Conservation (phyloP, 2,329 filamentous ascomycete species). For the Arthrobotrys musiformis region DNA sequence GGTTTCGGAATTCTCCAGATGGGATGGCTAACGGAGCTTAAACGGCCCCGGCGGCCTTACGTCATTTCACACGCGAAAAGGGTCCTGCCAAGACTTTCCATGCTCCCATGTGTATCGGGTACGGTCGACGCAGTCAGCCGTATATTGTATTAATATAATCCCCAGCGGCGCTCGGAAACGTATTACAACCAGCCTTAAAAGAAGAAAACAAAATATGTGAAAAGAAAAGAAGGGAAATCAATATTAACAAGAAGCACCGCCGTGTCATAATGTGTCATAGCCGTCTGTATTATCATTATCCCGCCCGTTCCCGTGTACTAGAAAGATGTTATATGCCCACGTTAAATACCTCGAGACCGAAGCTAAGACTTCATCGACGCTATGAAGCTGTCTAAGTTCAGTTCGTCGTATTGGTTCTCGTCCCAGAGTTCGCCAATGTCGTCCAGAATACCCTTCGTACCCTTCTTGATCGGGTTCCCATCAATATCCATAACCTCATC, state of each 20-base stretch:
- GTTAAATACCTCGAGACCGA: not conserved
- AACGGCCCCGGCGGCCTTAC: slow-evolving; percentile 22
- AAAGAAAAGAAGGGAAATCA: not conserved
- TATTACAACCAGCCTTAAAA: slow-evolving; percentile 6
- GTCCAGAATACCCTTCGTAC: slow-evolving; percentile 96
- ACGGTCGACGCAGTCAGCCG: not conserved
- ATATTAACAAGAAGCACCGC: slow-evolving; percentile 9
- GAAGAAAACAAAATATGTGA: not conserved
- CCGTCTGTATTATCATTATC: not conserved
- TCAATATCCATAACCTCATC: slow-evolving; percentile 94
- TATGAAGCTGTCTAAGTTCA: slow-evolving; percentile 93
- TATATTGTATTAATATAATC: not conserved
- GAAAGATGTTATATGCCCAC: not conserved
- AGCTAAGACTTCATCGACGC: slow-evolving; percentile 78
- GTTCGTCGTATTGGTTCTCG: slow-evolving; percentile 97
- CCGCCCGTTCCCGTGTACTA: not conserved
- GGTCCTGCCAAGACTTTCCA: slow-evolving; percentile 21
- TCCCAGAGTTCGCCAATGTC: slow-evolving; percentile 97
- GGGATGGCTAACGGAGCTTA: not conserved
- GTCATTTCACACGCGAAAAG: slow-evolving; percentile 33
- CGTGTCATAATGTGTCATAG: slow-evolving; percentile 4
- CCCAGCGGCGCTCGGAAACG: slow-evolving; percentile 1
- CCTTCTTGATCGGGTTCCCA: slow-evolving; percentile 90
- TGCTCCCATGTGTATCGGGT: not conserved
- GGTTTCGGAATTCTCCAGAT: not conserved